phyloP scores from a whole-genome alignment of 345 rosid species.

The Brassica rapa region DNA sequence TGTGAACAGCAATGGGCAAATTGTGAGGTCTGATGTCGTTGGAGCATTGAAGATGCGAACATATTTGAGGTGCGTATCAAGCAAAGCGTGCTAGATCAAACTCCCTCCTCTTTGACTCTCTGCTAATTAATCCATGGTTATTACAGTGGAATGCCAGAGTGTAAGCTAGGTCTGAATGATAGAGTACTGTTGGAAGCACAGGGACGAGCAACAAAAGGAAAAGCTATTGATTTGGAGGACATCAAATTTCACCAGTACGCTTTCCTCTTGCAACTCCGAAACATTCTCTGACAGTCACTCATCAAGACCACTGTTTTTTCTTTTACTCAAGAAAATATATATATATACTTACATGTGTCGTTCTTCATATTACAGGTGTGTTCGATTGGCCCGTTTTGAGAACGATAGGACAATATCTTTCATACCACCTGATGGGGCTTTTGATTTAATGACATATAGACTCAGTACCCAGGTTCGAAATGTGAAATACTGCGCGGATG shows the following conservation, averaged over 20 bases:
- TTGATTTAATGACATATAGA: constrained; percentile 80
- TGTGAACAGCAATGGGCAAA: constrained; percentile 95
- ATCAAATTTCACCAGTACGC: constrained; percentile 84
- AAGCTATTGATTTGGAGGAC: constrained; percentile 83
- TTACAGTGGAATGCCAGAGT: constrained; percentile 83
- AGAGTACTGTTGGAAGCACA: constrained; percentile 79
- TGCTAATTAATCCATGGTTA: neutral
- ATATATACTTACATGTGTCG: neutral
- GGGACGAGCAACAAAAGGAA: constrained; percentile 72
- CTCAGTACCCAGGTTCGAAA: constrained; percentile 68
- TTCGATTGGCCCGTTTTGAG: constrained; percentile 79
- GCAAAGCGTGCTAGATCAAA: neutral
- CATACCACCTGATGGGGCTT: constrained; percentile 78
- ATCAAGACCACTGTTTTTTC: neutral
- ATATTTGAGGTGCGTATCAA: constrained; percentile 64
- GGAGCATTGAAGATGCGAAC: constrained; percentile 99
- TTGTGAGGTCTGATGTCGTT: constrained; percentile 91
- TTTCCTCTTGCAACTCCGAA: constrained; percentile 9
- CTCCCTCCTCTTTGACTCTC: constrained; percentile 17
- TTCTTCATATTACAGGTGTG: constrained; percentile 53
- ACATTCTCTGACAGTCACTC: neutral
- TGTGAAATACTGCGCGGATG: neutral
- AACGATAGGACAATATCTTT: constrained; percentile 77
- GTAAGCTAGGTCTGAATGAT: constrained; percentile 83
- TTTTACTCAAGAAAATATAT: neutral